phyloP scores from a whole-genome alignment of 768 basidiomycete genomes.

The Boletus eberwhitei region DNA sequence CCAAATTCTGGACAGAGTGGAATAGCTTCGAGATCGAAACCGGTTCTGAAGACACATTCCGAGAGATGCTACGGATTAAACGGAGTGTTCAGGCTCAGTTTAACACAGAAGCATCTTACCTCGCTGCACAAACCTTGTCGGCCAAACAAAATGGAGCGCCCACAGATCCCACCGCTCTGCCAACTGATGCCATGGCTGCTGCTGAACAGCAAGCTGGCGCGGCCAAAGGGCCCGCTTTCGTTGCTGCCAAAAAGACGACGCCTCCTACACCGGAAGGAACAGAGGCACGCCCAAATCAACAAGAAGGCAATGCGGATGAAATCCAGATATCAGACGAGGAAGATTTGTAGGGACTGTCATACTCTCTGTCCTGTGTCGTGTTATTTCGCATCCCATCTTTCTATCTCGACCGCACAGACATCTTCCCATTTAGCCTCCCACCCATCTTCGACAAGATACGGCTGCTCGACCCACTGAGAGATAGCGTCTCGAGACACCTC shows the following conservation, averaged over 20 bases:
- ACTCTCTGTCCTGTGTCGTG: slow-evolving; percentile 13
- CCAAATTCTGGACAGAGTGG: slow-evolving; percentile 97
- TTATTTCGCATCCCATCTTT: slow-evolving; percentile 54
- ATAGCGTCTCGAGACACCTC: slow-evolving; percentile 63
- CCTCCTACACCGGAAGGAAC: slow-evolving; percentile 38
- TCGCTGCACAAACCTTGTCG: slow-evolving; percentile 85
- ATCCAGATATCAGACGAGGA: slow-evolving; percentile 89
- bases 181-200: slow-evolving; percentile 83
- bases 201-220: slow-evolving; percentile 64
- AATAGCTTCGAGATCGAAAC: slow-evolving; percentile 98
- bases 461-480: slow-evolving; percentile 66
- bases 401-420: slow-evolving; percentile 71
- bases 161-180: slow-evolving; percentile 40
- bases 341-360: slow-evolving; percentile 43
- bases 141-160: slow-evolving; percentile 54
- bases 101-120: slow-evolving; percentile 93
- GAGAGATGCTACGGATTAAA: slow-evolving; percentile 93
- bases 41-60: slow-evolving; percentile 97
- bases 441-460: slow-evolving; percentile 59
- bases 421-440: slow-evolving; percentile 80
- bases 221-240: slow-evolving; percentile 66
- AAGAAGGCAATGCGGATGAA: slow-evolving; percentile 65
- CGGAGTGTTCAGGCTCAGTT: slow-evolving; percentile 98
- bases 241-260: slow-evolving; percentile 65
- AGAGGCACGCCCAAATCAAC: slow-evolving; percentile 29